These are phyloP conservation scores for Infundibulicybe gibba DNA, from an alignment of 768 basidiomycete species.

Conservation along the genomic window DNA sequence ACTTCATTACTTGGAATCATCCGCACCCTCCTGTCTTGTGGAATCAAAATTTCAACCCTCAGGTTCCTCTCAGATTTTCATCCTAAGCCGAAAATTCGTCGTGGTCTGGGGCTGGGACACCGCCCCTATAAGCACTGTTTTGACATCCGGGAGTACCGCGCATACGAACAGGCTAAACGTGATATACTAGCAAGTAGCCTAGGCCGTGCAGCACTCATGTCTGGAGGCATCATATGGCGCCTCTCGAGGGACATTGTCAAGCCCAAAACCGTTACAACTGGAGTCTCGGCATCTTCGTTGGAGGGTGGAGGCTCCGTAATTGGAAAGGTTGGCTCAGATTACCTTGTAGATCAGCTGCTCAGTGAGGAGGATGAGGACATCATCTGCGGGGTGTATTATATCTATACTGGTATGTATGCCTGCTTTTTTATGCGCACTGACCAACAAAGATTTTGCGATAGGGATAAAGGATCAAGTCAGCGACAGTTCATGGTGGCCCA, in stretches of 20 bases:
- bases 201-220: constrained; percentile 1
- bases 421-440: neutral
- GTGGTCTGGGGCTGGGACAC: neutral
- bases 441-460: neutral
- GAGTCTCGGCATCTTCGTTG: neutral
- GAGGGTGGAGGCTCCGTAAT: neutral
- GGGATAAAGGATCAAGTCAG: neutral
- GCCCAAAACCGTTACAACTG: neutral
- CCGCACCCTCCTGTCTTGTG: neutral
- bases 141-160: neutral
- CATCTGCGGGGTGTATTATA: neutral
- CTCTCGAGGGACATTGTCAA: constrained; percentile 2
- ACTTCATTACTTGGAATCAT: neutral
- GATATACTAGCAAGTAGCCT: neutral
- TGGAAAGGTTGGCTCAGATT: neutral
- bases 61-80: neutral
- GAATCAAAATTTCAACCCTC: constrained; percentile 2
- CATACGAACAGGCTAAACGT: neutral
- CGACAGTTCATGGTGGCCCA: constrained; percentile 5
- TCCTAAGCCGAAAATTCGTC: neutral
- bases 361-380: neutral
- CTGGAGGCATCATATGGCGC: constrained; percentile 5
- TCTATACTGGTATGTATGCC: constrained; percentile 4
- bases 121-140: neutral
- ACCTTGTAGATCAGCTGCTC: neutral